Evolutionary conservation across 257 asterid genomes (phyloP).

Genomic region (Solanum clarkiae): DNA sequence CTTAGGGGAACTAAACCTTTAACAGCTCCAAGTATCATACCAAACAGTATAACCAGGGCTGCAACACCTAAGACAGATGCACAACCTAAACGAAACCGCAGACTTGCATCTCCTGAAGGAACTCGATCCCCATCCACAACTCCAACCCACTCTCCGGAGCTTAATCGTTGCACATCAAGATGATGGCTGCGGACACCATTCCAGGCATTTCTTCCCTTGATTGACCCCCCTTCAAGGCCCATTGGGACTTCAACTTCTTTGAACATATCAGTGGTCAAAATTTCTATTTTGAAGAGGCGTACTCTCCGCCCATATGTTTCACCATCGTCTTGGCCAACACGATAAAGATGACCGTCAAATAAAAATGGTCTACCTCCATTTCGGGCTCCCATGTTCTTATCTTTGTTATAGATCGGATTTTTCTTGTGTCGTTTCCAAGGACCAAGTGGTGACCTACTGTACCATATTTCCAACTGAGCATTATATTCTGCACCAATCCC

Average conservation of each 20-base stretch:
- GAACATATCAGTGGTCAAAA: conserved; percentile 42
- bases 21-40: conserved; percentile 67
- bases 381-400: conserved; percentile 73
- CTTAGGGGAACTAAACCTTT: conserved; percentile 61
- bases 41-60: conserved; percentile 39
- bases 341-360: conserved; percentile 58
- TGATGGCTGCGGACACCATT: conserved; percentile 85
- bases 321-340: conserved; percentile 88
- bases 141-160: conserved; percentile 81
- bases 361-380: conserved; percentile 91
- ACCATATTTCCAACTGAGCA: conserved; percentile 86
- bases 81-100: conserved; percentile 47
- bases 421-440: conserved; percentile 87
- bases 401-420: conserved; percentile 74
- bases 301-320: conserved; percentile 54
- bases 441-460: conserved; percentile 69
- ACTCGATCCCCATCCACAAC: conserved; percentile 85
- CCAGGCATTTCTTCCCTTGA: conserved; percentile 78
- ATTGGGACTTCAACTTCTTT: conserved; percentile 67
- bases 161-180: conserved; percentile 70
- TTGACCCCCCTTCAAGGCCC: conserved; percentile 38
- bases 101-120: conserved; percentile 59
- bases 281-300: conserved; percentile 55
- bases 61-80: conserved; percentile 45
- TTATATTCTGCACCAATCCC: conserved; percentile 59